Evolutionary conservation across 116 monocot genomes (phyloP), one percentile per base, ranked within the genome.

Genomic region (Phalaenopsis hybrid): DNA sequence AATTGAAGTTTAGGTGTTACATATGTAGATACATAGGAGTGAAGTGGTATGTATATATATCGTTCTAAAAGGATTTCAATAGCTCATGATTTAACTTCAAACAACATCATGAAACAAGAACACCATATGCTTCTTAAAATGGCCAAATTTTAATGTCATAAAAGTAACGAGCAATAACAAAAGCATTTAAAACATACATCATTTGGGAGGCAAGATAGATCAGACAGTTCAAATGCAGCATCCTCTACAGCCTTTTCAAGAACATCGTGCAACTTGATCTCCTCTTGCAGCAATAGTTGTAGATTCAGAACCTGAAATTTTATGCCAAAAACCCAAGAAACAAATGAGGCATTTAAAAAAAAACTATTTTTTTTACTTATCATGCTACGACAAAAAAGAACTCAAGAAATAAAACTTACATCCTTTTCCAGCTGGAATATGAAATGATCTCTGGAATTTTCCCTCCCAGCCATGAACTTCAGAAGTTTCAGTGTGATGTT

Each of bases 221-320:
- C 87, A 68, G 86, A 85, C 57, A 84, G 65, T 43, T 83, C 75
- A 46, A 77, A 82, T 46, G 90, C 81, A 81, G 86, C 87, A 81
- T 89, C 85, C n/a, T 93, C 87, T 69, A 89, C n/a, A 72, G 90
- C 90, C 84, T 80, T 89, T 85, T 93, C 89, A 83, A 93, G 87
- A 65, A 90, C 69, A 20, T 75, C 51, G 79, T 82, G 93, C 74
- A 93, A 84, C 63, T 84, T 82, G 67, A 84, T 86, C 79, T 93
- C 90, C 52, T 93, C 86, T 51, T 89, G 79, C 28, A 93, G 85
- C 80, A 84, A 78, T 57, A 80, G 9, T 84, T 86, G 82, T 6
- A 93, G 85, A 84, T 74, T 83, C 83, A 82, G 75, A 45, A 93
- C 87, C 93, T 93, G 86, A 79, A 85, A 82, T 5, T 57, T 46